Evolutionary conservation across 2,329 filamentous ascomycete genomes (phyloP).

Genomic region (Magnaporthiopsis poae): DNA sequence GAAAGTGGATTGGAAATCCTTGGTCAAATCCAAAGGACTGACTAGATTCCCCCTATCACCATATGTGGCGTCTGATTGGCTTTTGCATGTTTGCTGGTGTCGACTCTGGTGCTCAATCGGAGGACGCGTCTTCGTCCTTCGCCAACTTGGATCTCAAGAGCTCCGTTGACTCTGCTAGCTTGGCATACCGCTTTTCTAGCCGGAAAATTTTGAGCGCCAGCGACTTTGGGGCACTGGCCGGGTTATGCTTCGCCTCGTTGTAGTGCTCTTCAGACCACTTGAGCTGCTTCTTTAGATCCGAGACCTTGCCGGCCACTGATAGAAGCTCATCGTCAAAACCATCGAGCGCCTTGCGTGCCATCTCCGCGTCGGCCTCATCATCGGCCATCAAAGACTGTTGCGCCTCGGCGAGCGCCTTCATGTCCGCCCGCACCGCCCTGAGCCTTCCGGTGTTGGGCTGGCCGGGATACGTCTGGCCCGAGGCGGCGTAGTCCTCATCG

Average conservation of each 20-base stretch:
- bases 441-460: constrained; percentile 39
- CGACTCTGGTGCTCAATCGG: background rate
- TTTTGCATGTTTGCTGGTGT: background rate
- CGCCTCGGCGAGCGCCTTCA: constrained; percentile 15
- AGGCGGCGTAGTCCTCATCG: constrained; percentile 42
- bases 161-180: background rate
- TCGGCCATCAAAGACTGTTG: background rate
- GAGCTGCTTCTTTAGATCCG: constrained; percentile 19
- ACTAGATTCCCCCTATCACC: background rate
- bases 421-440: constrained; percentile 28
- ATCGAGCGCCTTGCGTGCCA: background rate
- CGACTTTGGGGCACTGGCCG: background rate
- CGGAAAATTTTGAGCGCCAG: constrained; percentile 17
- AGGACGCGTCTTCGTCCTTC: background rate
- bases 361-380: background rate
- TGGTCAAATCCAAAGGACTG: background rate
- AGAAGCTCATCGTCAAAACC: background rate
- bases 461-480: constrained; percentile 43
- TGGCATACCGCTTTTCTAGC: constrained; percentile 6
- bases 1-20: background rate
- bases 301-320: constrained; percentile 20
- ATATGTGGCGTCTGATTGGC: background rate
- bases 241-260: constrained; percentile 8
- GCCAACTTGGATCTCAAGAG: background rate
- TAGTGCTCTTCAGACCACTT: constrained; percentile 19